phyloP scores from a whole-genome alignment of 352 stramenopile species.

The Hyaloperonospora arabidopsidis region DNA sequence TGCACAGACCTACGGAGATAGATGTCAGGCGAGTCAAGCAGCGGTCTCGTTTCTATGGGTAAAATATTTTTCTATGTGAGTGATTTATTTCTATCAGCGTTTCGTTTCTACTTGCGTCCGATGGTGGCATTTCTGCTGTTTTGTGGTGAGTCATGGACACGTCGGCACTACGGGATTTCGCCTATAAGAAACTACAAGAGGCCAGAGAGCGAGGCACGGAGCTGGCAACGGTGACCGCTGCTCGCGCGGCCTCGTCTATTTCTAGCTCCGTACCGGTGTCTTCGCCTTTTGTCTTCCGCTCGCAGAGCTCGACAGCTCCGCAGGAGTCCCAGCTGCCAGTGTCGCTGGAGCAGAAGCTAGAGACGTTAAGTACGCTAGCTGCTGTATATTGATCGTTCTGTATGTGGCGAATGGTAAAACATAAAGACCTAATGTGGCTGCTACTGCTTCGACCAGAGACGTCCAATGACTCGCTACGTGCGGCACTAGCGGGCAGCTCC shows the following conservation, averaged over 20 bases:
- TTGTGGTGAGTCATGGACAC: constrained; percentile 41
- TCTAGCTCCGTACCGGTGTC: constrained; percentile 37
- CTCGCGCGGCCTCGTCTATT: constrained; percentile 45
- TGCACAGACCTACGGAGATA: neutral
- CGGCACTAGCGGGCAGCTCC: constrained; percentile 26
- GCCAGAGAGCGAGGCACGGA: constrained; percentile 54
- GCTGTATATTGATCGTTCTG: neutral
- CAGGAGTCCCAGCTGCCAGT: constrained; percentile 10
- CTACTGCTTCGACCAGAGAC: constrained; percentile 24
- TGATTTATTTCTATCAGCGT: too few relatives aligned
- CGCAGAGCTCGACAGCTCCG: constrained; percentile 20
- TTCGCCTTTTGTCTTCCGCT: constrained; percentile 35
- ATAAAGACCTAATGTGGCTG: neutral
- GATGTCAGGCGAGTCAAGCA: too few relatives aligned
- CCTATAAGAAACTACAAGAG: constrained; percentile 68
- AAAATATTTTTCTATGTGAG: too few relatives aligned
- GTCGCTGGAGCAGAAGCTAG: constrained; percentile 18
- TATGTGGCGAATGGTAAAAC: neutral
- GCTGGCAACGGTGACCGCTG: constrained; percentile 42
- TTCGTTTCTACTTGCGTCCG: too few relatives aligned
- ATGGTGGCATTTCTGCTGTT: too few relatives aligned
- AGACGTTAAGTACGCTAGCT: constrained; percentile 20
- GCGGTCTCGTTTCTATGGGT: too few relatives aligned
- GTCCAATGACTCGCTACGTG: constrained; percentile 37
- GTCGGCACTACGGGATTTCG: constrained; percentile 58